Evolutionary conservation across 2,329 filamentous ascomycete genomes (phyloP).

Genomic region (Tolypocladium ophioglossoides): DNA sequence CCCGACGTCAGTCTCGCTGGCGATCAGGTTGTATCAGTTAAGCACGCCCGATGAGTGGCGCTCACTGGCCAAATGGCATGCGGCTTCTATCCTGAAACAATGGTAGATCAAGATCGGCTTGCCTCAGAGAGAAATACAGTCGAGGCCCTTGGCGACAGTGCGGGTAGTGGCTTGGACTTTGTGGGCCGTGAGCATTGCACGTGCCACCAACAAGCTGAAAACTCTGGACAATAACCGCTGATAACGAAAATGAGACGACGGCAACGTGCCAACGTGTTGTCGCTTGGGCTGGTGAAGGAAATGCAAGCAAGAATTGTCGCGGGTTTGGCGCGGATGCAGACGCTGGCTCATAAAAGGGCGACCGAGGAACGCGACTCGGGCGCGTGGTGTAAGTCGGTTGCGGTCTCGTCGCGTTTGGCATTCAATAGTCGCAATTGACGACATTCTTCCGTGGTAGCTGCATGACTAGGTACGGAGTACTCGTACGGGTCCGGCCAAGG

Average conservation of each 20-base stretch:
- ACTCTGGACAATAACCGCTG: not conserved
- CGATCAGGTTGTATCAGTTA: not conserved
- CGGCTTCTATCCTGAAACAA: constrained; percentile 10
- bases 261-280: not conserved
- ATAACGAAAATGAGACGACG: not conserved
- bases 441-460: not conserved
- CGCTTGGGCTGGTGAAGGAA: not conserved
- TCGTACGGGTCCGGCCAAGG: not conserved
- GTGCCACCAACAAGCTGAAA: not conserved
- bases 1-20: not conserved
- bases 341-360: not conserved
- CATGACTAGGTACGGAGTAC: not conserved
- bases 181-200: not conserved
- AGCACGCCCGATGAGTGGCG: not conserved
- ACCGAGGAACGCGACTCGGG: not conserved
- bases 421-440: not conserved
- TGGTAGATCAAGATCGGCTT: constrained; percentile 12
- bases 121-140: not conserved
- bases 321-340: not conserved
- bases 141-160: not conserved
- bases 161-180: not conserved
- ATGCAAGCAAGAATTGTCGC: not conserved
- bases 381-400: not conserved
- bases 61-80: not conserved
- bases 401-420: not conserved